These are phyloP conservation scores for Meyerozyma athensensis DNA, from an alignment of 1,139 yeast genomes.

Conservation along the genomic window DNA sequence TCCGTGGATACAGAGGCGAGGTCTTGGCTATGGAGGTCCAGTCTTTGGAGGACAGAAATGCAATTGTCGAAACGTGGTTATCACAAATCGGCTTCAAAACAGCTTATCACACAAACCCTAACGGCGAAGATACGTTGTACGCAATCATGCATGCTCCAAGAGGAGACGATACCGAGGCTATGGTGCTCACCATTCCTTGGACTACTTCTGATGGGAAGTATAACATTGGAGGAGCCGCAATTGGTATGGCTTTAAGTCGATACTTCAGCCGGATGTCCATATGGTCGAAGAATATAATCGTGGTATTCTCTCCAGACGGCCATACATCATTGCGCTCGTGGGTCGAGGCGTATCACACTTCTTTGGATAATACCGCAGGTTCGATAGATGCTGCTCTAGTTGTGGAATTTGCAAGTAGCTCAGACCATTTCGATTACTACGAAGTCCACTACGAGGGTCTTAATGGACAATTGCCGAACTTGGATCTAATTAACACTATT, in stretches of 20 bases:
- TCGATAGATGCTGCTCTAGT: conserved; percentile 89
- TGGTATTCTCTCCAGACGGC: conserved; percentile 77
- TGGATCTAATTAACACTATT: conserved; percentile 83
- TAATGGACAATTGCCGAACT: conserved; percentile 92
- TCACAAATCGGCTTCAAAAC: conserved; percentile 71
- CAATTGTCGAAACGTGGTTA: conserved; percentile 54
- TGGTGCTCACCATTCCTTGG: conserved; percentile 92
- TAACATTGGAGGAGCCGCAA: conserved; percentile 78
- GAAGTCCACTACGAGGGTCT: conserved; percentile 83
- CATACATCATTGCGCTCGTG: conserved; percentile 70
- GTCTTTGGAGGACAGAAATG: conserved; percentile 35
- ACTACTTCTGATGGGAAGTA: conserved; percentile 48
- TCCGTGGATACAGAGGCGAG: conserved; percentile 78
- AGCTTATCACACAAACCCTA: conserved; percentile 36
- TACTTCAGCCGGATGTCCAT: conserved; percentile 82
- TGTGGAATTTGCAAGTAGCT: conserved; percentile 66
- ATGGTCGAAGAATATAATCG: conserved; percentile 91
- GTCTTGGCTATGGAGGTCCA: conserved; percentile 34
- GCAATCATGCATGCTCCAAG: conserved; percentile 89
- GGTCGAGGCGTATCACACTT: conserved; percentile 92
- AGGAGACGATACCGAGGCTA: conserved; percentile 95
- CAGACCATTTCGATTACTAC: conserved; percentile 67
- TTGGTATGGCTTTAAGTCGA: conserved; percentile 68
- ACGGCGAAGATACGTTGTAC: conserved; percentile 51
- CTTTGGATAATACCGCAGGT: conserved; percentile 89